Evolutionary conservation across 2,329 filamentous ascomycete species (phyloP), one percentile per base, ranked within the genome.

Genomic region (Emergomyces orientalis): DNA sequence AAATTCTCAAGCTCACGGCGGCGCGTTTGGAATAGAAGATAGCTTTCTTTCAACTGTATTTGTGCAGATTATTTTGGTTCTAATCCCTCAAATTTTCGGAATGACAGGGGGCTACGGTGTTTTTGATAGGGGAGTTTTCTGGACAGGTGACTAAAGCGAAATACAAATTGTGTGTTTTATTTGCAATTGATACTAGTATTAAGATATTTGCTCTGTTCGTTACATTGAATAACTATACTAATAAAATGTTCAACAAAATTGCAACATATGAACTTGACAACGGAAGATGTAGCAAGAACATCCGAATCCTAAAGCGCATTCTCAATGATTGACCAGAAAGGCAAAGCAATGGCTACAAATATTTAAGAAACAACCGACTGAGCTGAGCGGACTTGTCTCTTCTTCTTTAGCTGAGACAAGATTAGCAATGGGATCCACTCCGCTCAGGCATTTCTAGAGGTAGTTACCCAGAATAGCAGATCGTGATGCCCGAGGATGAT

Each of bases 1-100:
- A 96, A 74, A 82, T 97, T 19, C 73, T 99, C 69, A 90, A 89
- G 78, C 75, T 91, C 66, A 92, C 95, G 27, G 88, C 89, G 0
- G 82, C 79, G 59, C 70, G 65, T 65, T 65, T 68, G 55, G 62
- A 59, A 41, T 64, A 56, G 47, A 54, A 25, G 22, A 47, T 45
- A 34, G 19, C 2, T 25, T 25, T 6, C n/a, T 41, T 57, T 41
- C 41, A 32, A 19, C n/a, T 55, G 78, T 57, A 57, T 57, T 56
- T 25, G 34, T 27, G 41, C 17, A 34, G 13, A 37, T 55, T 14
- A 22, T 34, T 55, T 52, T 22, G 3, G n/a, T 34, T 22, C 17
- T n/a, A 34, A 22, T 27, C 19, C n/a, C 37, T 58, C 25, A 58
- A 58, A 58, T 27, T 41, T 56, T 22, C 19, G 37, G 37, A 27